Evolutionary conservation across 2,329 filamentous ascomycete genomes (phyloP), one percentile per base, ranked within the genome.

Genomic region (Cadophora malorum): DNA sequence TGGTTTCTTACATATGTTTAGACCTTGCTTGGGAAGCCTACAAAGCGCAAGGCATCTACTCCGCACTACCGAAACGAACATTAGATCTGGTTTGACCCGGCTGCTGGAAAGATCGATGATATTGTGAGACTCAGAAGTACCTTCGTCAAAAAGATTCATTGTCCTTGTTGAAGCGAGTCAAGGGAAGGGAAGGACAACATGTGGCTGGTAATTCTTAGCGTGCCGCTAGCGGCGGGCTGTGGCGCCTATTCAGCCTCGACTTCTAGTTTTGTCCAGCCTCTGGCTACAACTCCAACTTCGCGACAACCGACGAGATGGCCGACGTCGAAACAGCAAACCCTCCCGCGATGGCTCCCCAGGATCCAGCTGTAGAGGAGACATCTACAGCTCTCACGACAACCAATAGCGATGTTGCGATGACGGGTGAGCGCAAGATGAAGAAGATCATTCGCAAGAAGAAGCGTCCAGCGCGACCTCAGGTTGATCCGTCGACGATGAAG

Each of bases 401-500:
- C 49, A 75, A 70, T 69, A 73, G 66, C 68, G 76, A 74, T 67
- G 67, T 73, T 63, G 71, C 74, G 31, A 69, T 67, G 38, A 71
- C 70, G 16, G 66, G 70, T 49, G 76, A 79, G 69, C 70, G 75
- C 70, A 93, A 94, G 81, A 88, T 92, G 68, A 97, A 96, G 81
- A 96, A 95, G 83, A 93, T 98, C 73, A 91, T 97, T 73, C 90
- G 94, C 71, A 94, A 92, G 78, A 97, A 97, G 84, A 90, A 91
- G 76, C 87, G 94, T 49, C 96, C 96, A 38, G 96, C 96, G 58
- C 89, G 95, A 68, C 91, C 92, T 0, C 96, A 99, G 81, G 90
- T 97, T 76, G 96, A 99, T 77, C 89, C 94, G 1, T 89, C 91
- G 50, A 90, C 90, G 53, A 87, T 97, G 81, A 92, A 91, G 74